A percentile compares a stretch with the other conserved stretches of the same genome.
Conservation (phyloP, 2,329 filamentous ascomycete species). For the Talaromyces sp. region DNA sequence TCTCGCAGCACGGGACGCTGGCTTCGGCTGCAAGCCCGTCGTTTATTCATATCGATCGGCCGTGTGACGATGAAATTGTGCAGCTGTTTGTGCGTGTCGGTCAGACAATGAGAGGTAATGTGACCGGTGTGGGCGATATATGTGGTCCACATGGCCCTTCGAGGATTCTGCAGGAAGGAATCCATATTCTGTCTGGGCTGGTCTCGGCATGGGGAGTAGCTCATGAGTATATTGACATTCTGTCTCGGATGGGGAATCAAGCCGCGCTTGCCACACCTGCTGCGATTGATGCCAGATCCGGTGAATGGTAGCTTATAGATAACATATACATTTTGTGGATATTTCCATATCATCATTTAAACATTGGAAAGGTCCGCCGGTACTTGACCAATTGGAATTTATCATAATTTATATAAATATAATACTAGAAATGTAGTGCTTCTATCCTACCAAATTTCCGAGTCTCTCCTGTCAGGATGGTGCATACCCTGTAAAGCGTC, state of each 20-base stretch:
- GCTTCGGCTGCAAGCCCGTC: slow-evolving; percentile 27
- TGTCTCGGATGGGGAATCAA: slow-evolving; percentile 16
- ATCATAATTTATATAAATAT: background rate
- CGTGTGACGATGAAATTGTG: slow-evolving; percentile 55
- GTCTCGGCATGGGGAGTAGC: slow-evolving; percentile 32
- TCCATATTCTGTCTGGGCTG: slow-evolving; percentile 30
- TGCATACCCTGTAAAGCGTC: background rate
- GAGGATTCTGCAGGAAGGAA: slow-evolving; percentile 35
- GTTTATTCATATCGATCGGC: slow-evolving; percentile 52
- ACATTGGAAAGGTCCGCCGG: background rate
- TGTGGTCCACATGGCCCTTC: slow-evolving; percentile 35
- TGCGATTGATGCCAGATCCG: background rate
- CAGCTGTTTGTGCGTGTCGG: slow-evolving; percentile 53
- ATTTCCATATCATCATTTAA: background rate
- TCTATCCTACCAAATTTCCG: background rate
- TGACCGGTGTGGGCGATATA: slow-evolving; percentile 52
- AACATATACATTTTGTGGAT: background rate
- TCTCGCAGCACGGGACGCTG: slow-evolving; percentile 6
- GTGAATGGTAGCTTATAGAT: background rate
- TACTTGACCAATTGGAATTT: background rate
- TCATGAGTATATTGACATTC: slow-evolving; percentile 26
- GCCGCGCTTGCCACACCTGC: background rate
- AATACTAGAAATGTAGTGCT: background rate
- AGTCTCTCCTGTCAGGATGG: background rate
- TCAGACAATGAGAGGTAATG: slow-evolving; percentile 46